Evolutionary conservation across 1,284 basidiomycete species (phyloP).

Genomic region (Marasmius tenuissimus): DNA sequence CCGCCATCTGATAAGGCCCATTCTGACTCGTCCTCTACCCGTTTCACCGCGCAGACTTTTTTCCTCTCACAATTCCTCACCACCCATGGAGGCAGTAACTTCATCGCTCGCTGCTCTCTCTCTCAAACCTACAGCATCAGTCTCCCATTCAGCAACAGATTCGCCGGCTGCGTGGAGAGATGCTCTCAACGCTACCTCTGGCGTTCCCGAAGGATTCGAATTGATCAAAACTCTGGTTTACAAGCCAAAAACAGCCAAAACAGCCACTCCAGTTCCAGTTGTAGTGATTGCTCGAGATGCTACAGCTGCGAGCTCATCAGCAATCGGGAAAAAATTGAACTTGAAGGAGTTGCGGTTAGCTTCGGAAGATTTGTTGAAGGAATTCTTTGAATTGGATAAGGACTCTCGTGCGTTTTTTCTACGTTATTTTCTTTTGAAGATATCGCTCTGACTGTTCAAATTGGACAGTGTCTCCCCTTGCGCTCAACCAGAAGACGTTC

Average conservation of each 20-base stretch:
- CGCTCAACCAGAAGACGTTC: conserved; percentile 70
- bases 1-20: conserved; percentile 15
- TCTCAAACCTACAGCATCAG: conserved; percentile 49
- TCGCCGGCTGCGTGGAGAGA: conserved; percentile 73
- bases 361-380: conserved; percentile 83
- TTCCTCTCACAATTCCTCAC: conserved; percentile 3
- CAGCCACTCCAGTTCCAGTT: conserved; percentile 81
- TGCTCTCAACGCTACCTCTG: conserved; percentile 47
- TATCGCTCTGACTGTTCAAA: conserved; percentile 1
- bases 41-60: background rate
- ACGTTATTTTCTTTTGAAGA: background rate
- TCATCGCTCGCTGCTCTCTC: conserved; percentile 49
- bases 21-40: conserved; percentile 7
- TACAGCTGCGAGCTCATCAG: conserved; percentile 76
- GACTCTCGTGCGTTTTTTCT: conserved; percentile 66
- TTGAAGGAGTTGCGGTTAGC: conserved; percentile 90
- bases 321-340: conserved; percentile 81
- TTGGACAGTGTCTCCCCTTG: conserved; percentile 72
- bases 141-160: conserved; percentile 55
- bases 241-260: conserved; percentile 91
- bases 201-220: conserved; percentile 61
- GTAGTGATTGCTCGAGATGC: conserved; percentile 85
- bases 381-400: conserved; percentile 86
- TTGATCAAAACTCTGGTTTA: conserved; percentile 84
- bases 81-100: conserved; percentile 34